phyloP scores from a whole-genome alignment of 1,284 basidiomycete species.

The Afroboletus lepidellus region DNA sequence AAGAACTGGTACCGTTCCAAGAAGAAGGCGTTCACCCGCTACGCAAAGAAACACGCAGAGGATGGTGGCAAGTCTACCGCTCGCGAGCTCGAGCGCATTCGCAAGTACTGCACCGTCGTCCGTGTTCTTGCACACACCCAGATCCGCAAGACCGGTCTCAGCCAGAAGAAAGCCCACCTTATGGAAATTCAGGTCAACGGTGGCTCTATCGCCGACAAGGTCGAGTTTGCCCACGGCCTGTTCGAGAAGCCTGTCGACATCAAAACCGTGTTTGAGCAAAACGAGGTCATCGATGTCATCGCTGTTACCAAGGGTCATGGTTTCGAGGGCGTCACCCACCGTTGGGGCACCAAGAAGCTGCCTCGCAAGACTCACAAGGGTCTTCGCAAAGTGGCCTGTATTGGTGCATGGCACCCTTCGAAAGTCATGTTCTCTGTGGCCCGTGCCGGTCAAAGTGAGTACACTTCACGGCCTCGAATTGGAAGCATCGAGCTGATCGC shows the following conservation, averaged over 20 bases:
- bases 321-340: slow-evolving; percentile 98
- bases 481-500: slow-evolving; percentile 13
- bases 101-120: slow-evolving; percentile 99
- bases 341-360: slow-evolving; percentile 99
- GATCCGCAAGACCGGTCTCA: slow-evolving; percentile 96
- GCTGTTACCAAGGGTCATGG: slow-evolving; percentile 99
- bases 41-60: slow-evolving; percentile 99
- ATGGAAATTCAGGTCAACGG: slow-evolving; percentile 99
- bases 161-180: slow-evolving; percentile 99
- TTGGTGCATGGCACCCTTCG: slow-evolving; percentile 98
- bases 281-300: slow-evolving; percentile 96
- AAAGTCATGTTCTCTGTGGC: slow-evolving; percentile 99
- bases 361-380: slow-evolving; percentile 99
- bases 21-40: slow-evolving; percentile 99
- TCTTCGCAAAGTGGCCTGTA: slow-evolving; percentile 99
- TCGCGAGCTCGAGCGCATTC: slow-evolving; percentile 98
- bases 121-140: slow-evolving; percentile 99
- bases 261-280: slow-evolving; percentile 87
- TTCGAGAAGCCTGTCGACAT: slow-evolving; percentile 98
- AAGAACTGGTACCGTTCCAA: slow-evolving; percentile 99
- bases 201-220: slow-evolving; percentile 96
- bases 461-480: slow-evolving; percentile 1
- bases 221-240: slow-evolving; percentile 91
- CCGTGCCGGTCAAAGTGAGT: slow-evolving; percentile 96
- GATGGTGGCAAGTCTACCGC: slow-evolving; percentile 89